Evolutionary conservation across 305 asterid species (phyloP), one percentile per base, ranked within the genome.

Genomic region (Fraxinus baroniana): DNA sequence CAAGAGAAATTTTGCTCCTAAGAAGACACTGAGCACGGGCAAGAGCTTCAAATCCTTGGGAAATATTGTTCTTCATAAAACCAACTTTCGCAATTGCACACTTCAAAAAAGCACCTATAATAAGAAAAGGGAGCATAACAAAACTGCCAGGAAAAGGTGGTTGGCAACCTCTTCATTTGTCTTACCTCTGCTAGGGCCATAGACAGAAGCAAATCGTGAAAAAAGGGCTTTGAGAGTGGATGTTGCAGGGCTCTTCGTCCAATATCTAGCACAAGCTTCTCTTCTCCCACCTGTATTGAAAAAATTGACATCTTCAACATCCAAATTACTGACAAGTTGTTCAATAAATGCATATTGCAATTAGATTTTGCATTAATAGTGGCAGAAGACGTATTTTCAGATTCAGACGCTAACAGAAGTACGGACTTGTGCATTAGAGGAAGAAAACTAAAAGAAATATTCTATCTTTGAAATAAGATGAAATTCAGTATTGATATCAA

Each of bases 131-230:
- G 86, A 84, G 94, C 89, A 92, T 87, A 91, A 88, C 93, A 92
- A 87, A 90, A 84, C 87, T 86, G 88, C 89, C 78, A 83, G 88
- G 85, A 83, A 84, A 81, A 86, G 68, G 77, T 37, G 78, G 88
- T 44, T 79, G 26, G 80, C 82, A 82, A 91, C 92, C 91, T 87
- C 88, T 82, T 86, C 76, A 80, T 82, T 87, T 52, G 79, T 44
- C 92, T 93, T 91, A 97, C 99, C 99, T 95, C 99, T 77, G 99
- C 94, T 80, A 95, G 94, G 71, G 99, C 98, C 99, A 97, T 95
- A 52, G 97, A 91, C 79, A 97, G 86, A 88, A 93, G 97, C 79
- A 97, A 85, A 89, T 95, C 99, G 78, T 97, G 99, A 80, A 91
- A 85, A 89, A 89, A 95, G 76, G 95, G 93, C 87, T 93, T 91